Percentiles rank a stretch among this genome's conserved stretches.
These are phyloP conservation scores for Hyaloperonospora arabidopsidis DNA, from an alignment of 352 stramenopile genomes.

Conservation along the genomic window DNA sequence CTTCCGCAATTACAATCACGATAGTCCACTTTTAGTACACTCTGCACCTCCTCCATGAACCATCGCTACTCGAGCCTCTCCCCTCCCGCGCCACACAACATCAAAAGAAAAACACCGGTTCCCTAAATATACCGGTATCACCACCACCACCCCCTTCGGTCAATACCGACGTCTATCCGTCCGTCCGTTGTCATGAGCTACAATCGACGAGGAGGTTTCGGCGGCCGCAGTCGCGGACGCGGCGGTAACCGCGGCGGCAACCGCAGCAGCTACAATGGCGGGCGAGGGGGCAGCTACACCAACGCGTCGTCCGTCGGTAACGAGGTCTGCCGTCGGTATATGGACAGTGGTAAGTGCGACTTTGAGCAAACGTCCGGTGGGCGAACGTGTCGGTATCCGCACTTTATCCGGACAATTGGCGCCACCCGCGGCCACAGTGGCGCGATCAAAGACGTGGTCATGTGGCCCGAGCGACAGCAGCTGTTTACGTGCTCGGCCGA, in stretches of 20 bases:
- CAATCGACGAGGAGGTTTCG: slow-evolving; percentile 47
- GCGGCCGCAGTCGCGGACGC: slow-evolving; percentile 47
- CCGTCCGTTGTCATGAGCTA: slow-evolving; percentile 43
- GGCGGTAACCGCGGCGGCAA: slow-evolving; percentile 31
- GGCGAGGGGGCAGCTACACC: slow-evolving; percentile 31
- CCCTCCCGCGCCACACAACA: too few species aligned
- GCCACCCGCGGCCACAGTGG: slow-evolving; percentile 65
- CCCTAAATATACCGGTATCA: too few species aligned
- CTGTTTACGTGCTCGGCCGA: slow-evolving; percentile 69
- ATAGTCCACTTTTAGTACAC: too few species aligned
- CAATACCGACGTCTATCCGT: too few species aligned
- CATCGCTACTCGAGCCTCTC: too few species aligned
- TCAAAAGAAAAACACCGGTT: too few species aligned
- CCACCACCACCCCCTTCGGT: too few species aligned
- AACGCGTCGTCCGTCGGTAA: slow-evolving; percentile 32
- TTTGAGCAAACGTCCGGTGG: slow-evolving; percentile 36
- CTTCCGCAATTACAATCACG: too few species aligned
- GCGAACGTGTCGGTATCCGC: slow-evolving; percentile 59
- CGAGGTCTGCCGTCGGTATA: slow-evolving; percentile 61
- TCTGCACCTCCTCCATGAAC: too few species aligned
- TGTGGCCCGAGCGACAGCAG: slow-evolving; percentile 67
- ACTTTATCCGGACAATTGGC: slow-evolving; percentile 81
- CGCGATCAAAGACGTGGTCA: slow-evolving; percentile 68
- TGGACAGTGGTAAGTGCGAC: slow-evolving; percentile 62
- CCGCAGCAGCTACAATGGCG: slow-evolving; percentile 18